Conservation (phyloP, 1,139 yeast genomes). For the Protomyces inundatus region DNA sequence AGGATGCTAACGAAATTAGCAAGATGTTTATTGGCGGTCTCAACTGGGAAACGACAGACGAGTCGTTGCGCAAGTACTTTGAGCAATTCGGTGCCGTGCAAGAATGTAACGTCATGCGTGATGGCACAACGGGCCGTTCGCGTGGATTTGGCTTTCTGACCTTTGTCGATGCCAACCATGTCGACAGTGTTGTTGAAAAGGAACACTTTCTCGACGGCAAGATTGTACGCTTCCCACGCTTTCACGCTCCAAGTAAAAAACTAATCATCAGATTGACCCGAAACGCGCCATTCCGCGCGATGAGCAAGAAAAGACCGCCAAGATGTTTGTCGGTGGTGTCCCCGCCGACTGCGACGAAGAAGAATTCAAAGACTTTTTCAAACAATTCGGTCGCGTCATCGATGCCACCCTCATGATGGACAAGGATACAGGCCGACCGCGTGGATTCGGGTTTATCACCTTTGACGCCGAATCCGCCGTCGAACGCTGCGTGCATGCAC, state of each 20-base stretch:
- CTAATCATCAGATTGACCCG: conserved; percentile 63
- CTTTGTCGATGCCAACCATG: conserved; percentile 74
- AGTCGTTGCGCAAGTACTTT: conserved; percentile 65
- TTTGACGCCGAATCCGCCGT: conserved; percentile 95
- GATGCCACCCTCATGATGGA: conserved; percentile 98
- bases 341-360: conserved; percentile 91
- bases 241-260: neutral
- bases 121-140: conserved; percentile 79
- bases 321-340: conserved; percentile 96
- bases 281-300: conserved; percentile 97
- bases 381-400: conserved; percentile 85
- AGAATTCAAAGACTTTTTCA: conserved; percentile 82
- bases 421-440: conserved; percentile 93
- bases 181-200: conserved; percentile 77
- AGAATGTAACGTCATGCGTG: conserved; percentile 94
- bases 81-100: conserved; percentile 83
- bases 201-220: conserved; percentile 94
- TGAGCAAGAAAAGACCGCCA: conserved; percentile 95
- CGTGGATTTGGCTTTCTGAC: conserved; percentile 96
- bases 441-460: conserved; percentile 97
- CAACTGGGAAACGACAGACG: conserved; percentile 95
- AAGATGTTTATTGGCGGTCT: conserved; percentile 98
- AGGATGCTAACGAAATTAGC: conserved; percentile 44
- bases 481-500: conserved; percentile 68
- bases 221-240: conserved; percentile 41